A percentile compares a stretch with the other conserved stretches of the same genome.
phyloP scores from a whole-genome alignment of 306 rosid species.

The Rubus idaeus region DNA sequence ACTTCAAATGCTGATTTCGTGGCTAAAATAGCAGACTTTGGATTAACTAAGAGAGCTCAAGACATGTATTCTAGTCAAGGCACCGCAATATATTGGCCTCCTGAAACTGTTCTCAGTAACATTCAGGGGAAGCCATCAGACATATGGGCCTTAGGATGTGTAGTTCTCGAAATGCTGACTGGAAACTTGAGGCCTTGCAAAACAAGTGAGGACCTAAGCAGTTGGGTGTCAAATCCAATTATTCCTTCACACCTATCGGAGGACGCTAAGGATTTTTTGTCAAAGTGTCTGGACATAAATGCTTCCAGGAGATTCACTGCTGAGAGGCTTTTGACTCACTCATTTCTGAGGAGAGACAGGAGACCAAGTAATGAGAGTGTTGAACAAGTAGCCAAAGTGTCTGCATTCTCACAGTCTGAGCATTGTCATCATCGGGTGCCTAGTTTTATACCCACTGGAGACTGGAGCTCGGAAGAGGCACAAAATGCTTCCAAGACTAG shows the following conservation, averaged over 20 bases:
- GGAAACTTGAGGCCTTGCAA: neutral
- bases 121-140: conserved; percentile 9
- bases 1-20: neutral
- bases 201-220: neutral
- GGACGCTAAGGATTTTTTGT: conserved; percentile 7
- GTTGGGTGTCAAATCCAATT: neutral
- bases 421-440: neutral
- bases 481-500: neutral
- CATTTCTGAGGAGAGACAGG: neutral
- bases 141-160: conserved; percentile 8
- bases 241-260: neutral
- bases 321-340: neutral
- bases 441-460: neutral
- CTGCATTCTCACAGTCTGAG: neutral
- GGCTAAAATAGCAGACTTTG: conserved; percentile 5
- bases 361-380: neutral
- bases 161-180: conserved; percentile 10
- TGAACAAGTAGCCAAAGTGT: neutral
- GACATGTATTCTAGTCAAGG: neutral
- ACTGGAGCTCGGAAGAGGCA: too few relatives aligned
- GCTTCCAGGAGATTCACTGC: neutral
- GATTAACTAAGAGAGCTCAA: neutral
- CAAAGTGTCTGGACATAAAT: neutral
- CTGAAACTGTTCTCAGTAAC: neutral
- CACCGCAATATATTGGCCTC: neutral